Base-by-base conservation (phyloP, 2,329 filamentous ascomycete genomes). In the Neofusicoccum parvum region DNA sequence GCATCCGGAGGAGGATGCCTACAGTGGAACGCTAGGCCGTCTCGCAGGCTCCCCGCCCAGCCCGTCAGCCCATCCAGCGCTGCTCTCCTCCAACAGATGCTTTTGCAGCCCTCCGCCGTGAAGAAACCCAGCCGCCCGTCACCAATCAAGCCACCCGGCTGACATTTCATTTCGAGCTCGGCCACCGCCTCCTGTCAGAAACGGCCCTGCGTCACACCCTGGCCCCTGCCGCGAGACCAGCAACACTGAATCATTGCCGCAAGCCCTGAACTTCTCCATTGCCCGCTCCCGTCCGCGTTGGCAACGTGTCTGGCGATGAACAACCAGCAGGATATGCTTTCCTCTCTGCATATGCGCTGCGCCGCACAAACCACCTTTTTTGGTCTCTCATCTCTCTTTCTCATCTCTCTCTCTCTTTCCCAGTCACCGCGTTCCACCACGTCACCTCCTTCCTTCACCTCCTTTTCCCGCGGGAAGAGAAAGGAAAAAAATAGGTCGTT, bases 131-230 rank as follows among this genome's bases (percentile, higher is more conserved):
- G 50, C 50, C 34, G 34, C 9, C 7, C 34, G 50, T 53, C n/a
- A 20, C 50, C 50, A 53, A 53, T 53, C 50, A 53, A 37, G 50
- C 50, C 50, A 53, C 32, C 32, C 50, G 32, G 50, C 50, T 53
- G 17, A 53, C 15, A 4, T 20, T 49, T 49, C 20, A 23, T 53
- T 37, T 32, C 34, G 5, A 20, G 10, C n/a, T 7, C 50, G 34
- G 32, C 10, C 32, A 39, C 50, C 34, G 32, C 32, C 15, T 37
- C 34, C 50, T 53, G 50, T 53, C 50, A 37, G n/a, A 53, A 37
- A 53, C 34, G 50, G 50, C 34, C 32, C 34, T 37, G 50, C 50
- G 50, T 53, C 11, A 53, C 11, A 10, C 32, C 50, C 50, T 11
- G 32, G 32, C 50, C 50, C 27, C 27, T 32, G 27, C 27, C 27